Evolutionary conservation across 257 asterid species (phyloP), one percentile per base, ranked within the genome.

Genomic region (Solanum pinnatisectum): DNA sequence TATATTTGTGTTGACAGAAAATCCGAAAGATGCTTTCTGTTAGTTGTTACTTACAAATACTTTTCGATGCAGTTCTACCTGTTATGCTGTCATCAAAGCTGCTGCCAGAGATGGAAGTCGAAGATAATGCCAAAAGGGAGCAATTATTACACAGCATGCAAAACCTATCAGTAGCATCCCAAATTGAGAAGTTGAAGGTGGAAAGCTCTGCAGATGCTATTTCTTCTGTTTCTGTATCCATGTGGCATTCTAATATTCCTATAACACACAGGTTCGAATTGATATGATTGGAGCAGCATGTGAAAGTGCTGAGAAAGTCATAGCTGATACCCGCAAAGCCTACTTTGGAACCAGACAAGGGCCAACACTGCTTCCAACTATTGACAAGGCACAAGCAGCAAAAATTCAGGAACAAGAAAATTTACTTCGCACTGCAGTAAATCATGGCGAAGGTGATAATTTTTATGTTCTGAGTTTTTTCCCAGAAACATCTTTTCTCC

Each of bases 351-450:
- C 98, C 89, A 93, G 99, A 73, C 99, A 97, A 89, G 99, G 98
- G 87, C 95, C 99, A 44, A 91, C 98, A 37, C 92, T 92, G 89
- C 95, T 97, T 87, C 99, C 99, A 86, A 94, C 99, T 83, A 88
- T 97, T 11, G 99, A 97, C 94, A 97, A 97, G 94, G 99, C 90
- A 90, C 99, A 97, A 92, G 99, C 99, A 89, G 98, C 98, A 86
- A 97, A 97, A 93, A 96, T 97, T 89, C 99, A 97, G 88, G 99
- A 97, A 87, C 99, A 97, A 89, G 99, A 97, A 92, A 97, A 91
- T 90, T 90, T 93, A 91, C 99, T 97, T 86, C 92, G 98, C 37
- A 94, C 91, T 92, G 98, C 99, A 88, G 99, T 96, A 77, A 97
- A 96, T 91, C 96, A 93, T 32, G 99, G 99, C 5, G 99, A 97